These are phyloP conservation scores for Fistulifera pelliculosa DNA, from an alignment of 108 stramenopile species.

Conservation along the genomic window DNA sequence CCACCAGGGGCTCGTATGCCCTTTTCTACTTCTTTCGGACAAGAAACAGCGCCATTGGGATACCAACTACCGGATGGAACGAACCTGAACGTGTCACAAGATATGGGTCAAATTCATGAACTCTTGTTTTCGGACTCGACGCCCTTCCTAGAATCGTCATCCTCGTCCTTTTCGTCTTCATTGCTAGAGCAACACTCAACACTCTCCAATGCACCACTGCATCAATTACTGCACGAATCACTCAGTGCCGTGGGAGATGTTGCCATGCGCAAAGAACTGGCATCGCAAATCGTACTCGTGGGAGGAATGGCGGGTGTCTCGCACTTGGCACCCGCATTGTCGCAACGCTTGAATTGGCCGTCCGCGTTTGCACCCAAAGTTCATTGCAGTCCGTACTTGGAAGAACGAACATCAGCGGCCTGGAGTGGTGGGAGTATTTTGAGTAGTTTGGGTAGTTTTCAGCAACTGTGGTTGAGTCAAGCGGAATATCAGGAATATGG, in stretches of 20 bases:
- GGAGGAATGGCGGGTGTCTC: conserved; percentile 62
- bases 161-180: no score
- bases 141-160: conserved; percentile 27
- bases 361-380: conserved; percentile 59
- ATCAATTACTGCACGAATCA: conserved; percentile 55
- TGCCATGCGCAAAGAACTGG: conserved; percentile 74
- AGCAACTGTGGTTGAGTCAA: conserved; percentile 91
- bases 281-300: conserved; percentile 55
- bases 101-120: conserved; percentile 56
- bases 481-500: conserved; percentile 94
- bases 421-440: conserved; percentile 95
- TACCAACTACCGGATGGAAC: conserved; percentile 13
- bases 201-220: conserved; percentile 47
- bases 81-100: conserved; percentile 14
- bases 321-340: conserved; percentile 59
- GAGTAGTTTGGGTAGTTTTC: conserved; percentile 93
- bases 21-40: background rate
- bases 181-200: conserved; percentile 10
- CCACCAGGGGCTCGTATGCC: background rate
- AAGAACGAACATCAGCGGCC: conserved; percentile 69
- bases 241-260: conserved; percentile 66
- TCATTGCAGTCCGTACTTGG: conserved; percentile 41
- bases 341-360: conserved; percentile 33
- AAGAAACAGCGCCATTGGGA: background rate
- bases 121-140: conserved; percentile 50